phyloP scores from a whole-genome alignment of 1,284 basidiomycete species.

The Apiotrichum veenhuisii region DNA sequence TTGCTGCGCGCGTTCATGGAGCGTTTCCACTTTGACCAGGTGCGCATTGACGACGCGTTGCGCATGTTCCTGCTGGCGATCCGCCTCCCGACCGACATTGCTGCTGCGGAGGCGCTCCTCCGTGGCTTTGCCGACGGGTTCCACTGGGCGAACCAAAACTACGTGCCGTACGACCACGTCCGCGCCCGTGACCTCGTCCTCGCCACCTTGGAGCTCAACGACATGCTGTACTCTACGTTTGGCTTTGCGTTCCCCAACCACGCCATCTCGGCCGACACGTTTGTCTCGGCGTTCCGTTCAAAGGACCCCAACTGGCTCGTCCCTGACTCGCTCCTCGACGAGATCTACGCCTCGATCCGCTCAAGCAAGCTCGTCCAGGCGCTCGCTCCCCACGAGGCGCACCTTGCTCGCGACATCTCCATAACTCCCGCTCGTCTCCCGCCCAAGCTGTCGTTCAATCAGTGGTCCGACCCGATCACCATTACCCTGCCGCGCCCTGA shows the following conservation, averaged over 20 bases:
- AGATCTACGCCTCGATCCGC: conserved; percentile 71
- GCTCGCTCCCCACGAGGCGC: conserved; percentile 51
- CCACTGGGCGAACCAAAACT: conserved; percentile 79
- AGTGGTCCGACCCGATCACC: conserved; percentile 77
- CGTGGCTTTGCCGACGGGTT: conserved; percentile 76
- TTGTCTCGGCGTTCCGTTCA: conserved; percentile 70
- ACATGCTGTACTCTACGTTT: conserved; percentile 44
- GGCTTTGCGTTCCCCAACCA: conserved; percentile 62
- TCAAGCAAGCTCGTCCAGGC: conserved; percentile 70
- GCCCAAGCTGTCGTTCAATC: conserved; percentile 70
- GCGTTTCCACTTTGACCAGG: conserved; percentile 73
- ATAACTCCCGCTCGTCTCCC: conserved; percentile 68
- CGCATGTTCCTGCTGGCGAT: conserved; percentile 81
- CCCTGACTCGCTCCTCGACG: conserved; percentile 66
- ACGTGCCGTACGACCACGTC: conserved; percentile 72
- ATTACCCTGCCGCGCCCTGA: conserved; percentile 78
- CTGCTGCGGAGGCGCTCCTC: conserved; percentile 59
- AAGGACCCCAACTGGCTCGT: conserved; percentile 67
- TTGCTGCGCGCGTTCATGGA: conserved; percentile 80
- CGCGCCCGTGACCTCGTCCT: conserved; percentile 73
- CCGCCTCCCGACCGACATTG: conserved; percentile 59
- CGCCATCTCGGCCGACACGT: conserved; percentile 64
- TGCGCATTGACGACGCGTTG: conserved; percentile 83
- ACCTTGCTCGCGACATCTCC: conserved; percentile 51
- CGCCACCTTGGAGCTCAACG: conserved; percentile 67